These are phyloP conservation scores for Epichloe hybrida DNA, from an alignment of 2,329 filamentous ascomycete species.

Conservation along the genomic window DNA sequence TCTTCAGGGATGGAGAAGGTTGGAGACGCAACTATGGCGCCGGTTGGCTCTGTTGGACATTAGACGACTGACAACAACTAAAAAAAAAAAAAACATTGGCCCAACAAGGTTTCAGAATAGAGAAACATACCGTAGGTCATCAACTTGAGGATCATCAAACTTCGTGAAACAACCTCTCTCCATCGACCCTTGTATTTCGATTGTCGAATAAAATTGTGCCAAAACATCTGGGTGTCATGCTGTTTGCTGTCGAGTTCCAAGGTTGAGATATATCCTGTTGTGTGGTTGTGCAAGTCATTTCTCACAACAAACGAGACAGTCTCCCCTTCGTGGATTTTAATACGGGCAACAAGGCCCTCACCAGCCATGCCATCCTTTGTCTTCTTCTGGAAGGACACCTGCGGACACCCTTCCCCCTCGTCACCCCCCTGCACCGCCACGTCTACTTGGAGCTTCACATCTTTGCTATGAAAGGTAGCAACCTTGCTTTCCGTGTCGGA, in stretches of 20 bases:
- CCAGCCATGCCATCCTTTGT: slow-evolving; percentile 39
- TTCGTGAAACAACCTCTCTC: slow-evolving; percentile 57
- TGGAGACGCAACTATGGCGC: slow-evolving; percentile 62
- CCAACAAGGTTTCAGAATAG: not conserved
- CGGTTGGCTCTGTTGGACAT: slow-evolving; percentile 48
- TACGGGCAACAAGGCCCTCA: slow-evolving; percentile 47
- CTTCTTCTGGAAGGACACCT: slow-evolving; percentile 41
- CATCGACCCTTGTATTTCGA: slow-evolving; percentile 60
- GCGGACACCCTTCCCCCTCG: slow-evolving; percentile 29
- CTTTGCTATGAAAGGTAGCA: slow-evolving; percentile 47
- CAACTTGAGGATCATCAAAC: slow-evolving; percentile 62
- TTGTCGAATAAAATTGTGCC: slow-evolving; percentile 60
- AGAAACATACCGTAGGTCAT: slow-evolving; percentile 43
- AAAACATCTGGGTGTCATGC: slow-evolving; percentile 56
- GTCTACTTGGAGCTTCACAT: slow-evolving; percentile 51
- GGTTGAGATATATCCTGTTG: slow-evolving; percentile 44
- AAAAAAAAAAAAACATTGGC: not conserved
- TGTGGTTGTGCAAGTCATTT: slow-evolving; percentile 44
- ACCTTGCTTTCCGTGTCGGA: slow-evolving; percentile 37
- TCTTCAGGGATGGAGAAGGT: slow-evolving; percentile 69
- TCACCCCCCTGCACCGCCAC: slow-evolving; percentile 49
- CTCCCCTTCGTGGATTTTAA: slow-evolving; percentile 52
- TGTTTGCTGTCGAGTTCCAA: slow-evolving; percentile 47
- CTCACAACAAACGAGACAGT: slow-evolving; percentile 56
- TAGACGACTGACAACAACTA: not conserved